Base-by-base conservation (phyloP, 208 protist species). In the Porcisia hertigi region DNA sequence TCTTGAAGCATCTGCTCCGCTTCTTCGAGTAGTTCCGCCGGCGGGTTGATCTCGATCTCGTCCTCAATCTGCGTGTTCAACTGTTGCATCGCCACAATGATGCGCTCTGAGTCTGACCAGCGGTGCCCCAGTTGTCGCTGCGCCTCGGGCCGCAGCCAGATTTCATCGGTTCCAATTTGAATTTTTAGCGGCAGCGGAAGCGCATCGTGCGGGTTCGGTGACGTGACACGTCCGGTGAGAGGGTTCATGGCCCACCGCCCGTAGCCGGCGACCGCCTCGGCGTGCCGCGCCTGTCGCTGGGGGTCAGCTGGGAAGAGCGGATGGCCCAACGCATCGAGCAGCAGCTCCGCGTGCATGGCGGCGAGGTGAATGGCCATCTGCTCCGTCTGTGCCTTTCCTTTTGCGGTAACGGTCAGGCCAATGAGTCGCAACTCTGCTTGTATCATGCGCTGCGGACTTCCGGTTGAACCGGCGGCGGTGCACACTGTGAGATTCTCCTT, bases 341-440 rank as follows among this genome's bases (percentile, higher is more conserved):
- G 81, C 57, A 97, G 77, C 76, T 97, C 90, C 39, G 88, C 92
- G 79, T 95, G 90, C 91, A 96, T 96, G 8, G 87, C 84, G 3
- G 92, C 92, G 30, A 96, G 86, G 43, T 84, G 75, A n/a, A 89
- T 52, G 14, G 92, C 89, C 55, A 89, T 73, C 39, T 93, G 83
- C 67, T 82, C 55, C n/a, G 82, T 90, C 73, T 84, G 83, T 20
- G 88, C 87, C 76, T 90, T 94, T 0, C 92, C 91, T 54, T 75
- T 76, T 1, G 87, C 90, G 9, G 76, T 73, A 14, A 81, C 73
- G 53, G 76, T 49, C 43, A 81, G 71, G 16, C 86, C 81, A 18
- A 82, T 49, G 3, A 96, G 83, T 16, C 63, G 76, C 49, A 94
- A 79, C 79, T 92, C 86, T 63, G 82, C 88, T 39, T 92, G 79